A percentile compares a stretch with the other conserved stretches of the same genome.
Evolutionary conservation across 352 stramenopile genomes (phyloP).

Genomic region (Phytopythium cucurbitacearum): DNA sequence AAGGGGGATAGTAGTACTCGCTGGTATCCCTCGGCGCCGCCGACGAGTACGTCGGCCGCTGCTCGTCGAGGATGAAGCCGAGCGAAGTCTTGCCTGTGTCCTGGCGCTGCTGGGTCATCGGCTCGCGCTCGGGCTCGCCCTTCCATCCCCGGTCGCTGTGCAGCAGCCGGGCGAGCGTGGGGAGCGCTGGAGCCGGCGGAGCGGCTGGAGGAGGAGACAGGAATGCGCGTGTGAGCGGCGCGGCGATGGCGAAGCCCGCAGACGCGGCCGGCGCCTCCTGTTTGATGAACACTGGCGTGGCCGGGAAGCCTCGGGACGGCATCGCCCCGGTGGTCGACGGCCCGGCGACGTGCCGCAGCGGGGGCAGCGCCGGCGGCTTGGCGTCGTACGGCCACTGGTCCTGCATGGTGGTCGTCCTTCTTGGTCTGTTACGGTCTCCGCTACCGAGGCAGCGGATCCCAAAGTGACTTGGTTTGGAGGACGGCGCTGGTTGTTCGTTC

Average conservation of each 20-base stretch:
- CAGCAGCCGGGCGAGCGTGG: constrained; percentile 8
- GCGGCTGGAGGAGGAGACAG: neutral
- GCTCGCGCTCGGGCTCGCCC: constrained; percentile 3
- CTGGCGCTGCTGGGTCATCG: neutral
- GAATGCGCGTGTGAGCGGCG: neutral
- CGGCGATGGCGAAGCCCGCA: too few relatives aligned
- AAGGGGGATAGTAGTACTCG: neutral
- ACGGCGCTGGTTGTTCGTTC: too few relatives aligned
- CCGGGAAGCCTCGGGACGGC: too few relatives aligned
- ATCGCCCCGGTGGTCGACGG: too few relatives aligned
- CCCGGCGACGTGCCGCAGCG: too few relatives aligned
- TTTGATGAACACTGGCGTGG: constrained; percentile 1
- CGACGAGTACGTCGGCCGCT: constrained; percentile 1
- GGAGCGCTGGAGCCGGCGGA: neutral
- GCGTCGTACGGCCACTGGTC: too few relatives aligned
- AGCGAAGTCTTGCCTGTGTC: constrained; percentile 31
- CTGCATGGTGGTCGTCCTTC: too few relatives aligned
- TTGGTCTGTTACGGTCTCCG: too few relatives aligned
- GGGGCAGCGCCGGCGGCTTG: too few relatives aligned
- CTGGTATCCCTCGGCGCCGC: neutral
- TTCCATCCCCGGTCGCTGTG: neutral
- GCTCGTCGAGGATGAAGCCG: constrained; percentile 33
- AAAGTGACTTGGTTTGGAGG: too few relatives aligned
- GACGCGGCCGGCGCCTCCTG: neutral
- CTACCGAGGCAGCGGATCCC: too few relatives aligned